Percentiles rank a stretch among this genome's conserved stretches.
phyloP scores from a whole-genome alignment of 768 basidiomycete genomes.

The Mycena floridula region DNA sequence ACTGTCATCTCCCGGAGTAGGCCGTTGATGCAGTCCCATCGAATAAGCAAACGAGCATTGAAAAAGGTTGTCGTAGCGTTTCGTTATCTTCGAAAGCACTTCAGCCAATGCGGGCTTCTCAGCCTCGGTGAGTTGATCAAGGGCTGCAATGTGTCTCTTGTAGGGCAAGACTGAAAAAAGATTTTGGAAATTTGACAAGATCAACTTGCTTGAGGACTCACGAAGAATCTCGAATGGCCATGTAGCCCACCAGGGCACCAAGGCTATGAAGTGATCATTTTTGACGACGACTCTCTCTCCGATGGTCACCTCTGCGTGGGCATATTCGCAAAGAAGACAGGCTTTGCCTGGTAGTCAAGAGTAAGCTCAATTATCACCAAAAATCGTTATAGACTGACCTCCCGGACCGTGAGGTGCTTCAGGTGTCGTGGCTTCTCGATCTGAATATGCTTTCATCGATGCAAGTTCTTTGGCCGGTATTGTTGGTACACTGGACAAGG shows the following conservation, averaged over 20 bases:
- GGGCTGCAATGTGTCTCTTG: slow-evolving; percentile 70
- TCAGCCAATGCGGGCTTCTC: slow-evolving; percentile 65
- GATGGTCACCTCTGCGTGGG: slow-evolving; percentile 50
- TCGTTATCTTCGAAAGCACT: slow-evolving; percentile 57
- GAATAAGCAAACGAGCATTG: slow-evolving; percentile 88
- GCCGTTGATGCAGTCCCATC: slow-evolving; percentile 90
- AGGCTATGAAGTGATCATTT: slow-evolving; percentile 73
- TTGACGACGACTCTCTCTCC: slow-evolving; percentile 51
- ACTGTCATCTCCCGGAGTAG: slow-evolving; percentile 38
- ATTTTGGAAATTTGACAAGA: slow-evolving; percentile 1
- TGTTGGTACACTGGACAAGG: slow-evolving; percentile 64
- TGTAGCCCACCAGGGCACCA: slow-evolving; percentile 94
- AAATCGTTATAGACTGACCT: slow-evolving; percentile 26
- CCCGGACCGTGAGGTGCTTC: slow-evolving; percentile 51
- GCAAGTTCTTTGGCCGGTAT: slow-evolving; percentile 62
- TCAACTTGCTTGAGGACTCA: slow-evolving; percentile 33
- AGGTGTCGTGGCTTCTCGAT: slow-evolving; percentile 25
- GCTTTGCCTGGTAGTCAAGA: slow-evolving; percentile 34
- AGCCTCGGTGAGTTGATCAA: slow-evolving; percentile 49
- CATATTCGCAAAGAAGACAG: slow-evolving; percentile 79
- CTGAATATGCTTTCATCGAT: slow-evolving; percentile 47
- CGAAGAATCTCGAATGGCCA: slow-evolving; percentile 89
- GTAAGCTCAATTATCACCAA: not conserved
- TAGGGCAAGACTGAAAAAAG: slow-evolving; percentile 58
- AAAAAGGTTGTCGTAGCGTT: slow-evolving; percentile 75